phyloP scores from a whole-genome alignment of 495 filamentous ascomycete species.

The Pyrenopolyporus hunteri region DNA sequence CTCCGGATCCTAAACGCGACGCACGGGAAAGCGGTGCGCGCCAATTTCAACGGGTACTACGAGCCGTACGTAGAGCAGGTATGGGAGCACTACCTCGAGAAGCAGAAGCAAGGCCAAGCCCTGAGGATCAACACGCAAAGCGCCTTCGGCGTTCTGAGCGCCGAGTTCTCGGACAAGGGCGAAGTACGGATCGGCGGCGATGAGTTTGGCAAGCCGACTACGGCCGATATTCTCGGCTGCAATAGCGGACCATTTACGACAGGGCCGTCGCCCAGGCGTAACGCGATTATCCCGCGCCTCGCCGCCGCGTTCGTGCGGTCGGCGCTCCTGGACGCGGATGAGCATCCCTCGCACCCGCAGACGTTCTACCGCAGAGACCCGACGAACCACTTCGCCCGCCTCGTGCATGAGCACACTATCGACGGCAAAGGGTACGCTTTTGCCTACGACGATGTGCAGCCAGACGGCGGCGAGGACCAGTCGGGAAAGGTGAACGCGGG shows the following conservation, averaged over 20 bases:
- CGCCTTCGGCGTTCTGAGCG: constrained; percentile 40
- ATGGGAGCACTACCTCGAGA: constrained; percentile 60
- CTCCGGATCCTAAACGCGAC: constrained; percentile 68
- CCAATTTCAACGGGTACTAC: constrained; percentile 68
- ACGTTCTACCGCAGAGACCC: constrained; percentile 63
- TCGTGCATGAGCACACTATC: constrained; percentile 69
- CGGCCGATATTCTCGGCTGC: constrained; percentile 73
- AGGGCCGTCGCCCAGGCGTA: constrained; percentile 59
- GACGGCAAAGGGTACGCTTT: constrained; percentile 79
- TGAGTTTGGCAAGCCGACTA: constrained; percentile 62
- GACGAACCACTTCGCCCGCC: constrained; percentile 75
- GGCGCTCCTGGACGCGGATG: constrained; percentile 57
- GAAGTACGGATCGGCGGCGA: constrained; percentile 51
- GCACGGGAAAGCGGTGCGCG: constrained; percentile 63
- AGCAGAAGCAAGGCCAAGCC: constrained; percentile 9
- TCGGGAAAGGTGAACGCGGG: constrained; percentile 69
- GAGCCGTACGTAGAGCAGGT: constrained; percentile 67
- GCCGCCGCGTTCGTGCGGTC: constrained; percentile 74
- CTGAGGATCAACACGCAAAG: constrained; percentile 52
- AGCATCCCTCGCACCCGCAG: constrained; percentile 58
- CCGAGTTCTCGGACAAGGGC: constrained; percentile 22
- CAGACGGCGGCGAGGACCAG: constrained; percentile 65
- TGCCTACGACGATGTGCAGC: constrained; percentile 79
- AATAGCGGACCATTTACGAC: constrained; percentile 72
- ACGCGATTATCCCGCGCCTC: constrained; percentile 66